A percentile compares a stretch with the other conserved stretches of the same genome.
Conservation (phyloP, 768 basidiomycete species). For the Exsudoporus frostii region DNA sequence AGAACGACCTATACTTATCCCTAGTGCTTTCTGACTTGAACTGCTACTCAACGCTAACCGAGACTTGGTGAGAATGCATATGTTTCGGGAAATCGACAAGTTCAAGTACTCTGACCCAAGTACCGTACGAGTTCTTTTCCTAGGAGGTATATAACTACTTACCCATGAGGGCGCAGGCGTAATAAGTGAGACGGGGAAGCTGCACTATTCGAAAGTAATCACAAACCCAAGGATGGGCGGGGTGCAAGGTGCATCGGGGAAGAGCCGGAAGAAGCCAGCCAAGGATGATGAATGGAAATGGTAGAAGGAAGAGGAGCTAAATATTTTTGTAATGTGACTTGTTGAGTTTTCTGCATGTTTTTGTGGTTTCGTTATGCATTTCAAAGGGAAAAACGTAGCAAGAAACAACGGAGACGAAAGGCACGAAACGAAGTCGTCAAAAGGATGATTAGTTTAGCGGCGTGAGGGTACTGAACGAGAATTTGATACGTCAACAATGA, state of each 20-base stretch:
- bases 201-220: constrained; percentile 25
- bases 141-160: constrained; percentile 40
- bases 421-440: constrained; percentile 37
- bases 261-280: constrained; percentile 14
- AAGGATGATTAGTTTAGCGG: constrained; percentile 34
- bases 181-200: constrained; percentile 23
- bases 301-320: constrained; percentile 34
- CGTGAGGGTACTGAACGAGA: constrained; percentile 31
- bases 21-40: no score
- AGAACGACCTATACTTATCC: not conserved
- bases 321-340: constrained; percentile 50
- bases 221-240: constrained; percentile 4
- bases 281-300: constrained; percentile 26
- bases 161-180: constrained; percentile 34
- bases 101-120: constrained; percentile 20
- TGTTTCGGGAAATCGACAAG: constrained; percentile 3
- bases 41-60: not conserved
- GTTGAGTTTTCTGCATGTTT: constrained; percentile 35
- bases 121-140: constrained; percentile 13
- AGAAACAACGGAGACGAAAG: constrained; percentile 35
- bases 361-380: constrained; percentile 34
- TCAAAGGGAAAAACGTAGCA: constrained; percentile 35
- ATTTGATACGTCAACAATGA: constrained; percentile 32
- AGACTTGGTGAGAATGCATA: not conserved
- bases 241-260: constrained; percentile 6